Conservation (phyloP, 495 filamentous ascomycete genomes). For the Gamarada debralockiae region DNA sequence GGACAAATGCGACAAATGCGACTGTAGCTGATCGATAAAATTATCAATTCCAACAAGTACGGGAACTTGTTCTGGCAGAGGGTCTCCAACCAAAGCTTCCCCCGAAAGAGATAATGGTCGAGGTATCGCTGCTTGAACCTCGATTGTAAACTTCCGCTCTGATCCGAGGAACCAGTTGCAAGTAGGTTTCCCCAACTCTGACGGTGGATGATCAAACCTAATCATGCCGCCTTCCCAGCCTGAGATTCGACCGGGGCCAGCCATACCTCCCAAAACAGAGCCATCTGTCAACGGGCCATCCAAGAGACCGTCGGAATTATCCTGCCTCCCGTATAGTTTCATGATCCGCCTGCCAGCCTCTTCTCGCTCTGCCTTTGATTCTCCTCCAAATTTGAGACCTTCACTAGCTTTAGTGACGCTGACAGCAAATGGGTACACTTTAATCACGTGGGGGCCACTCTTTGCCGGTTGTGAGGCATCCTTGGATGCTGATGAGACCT, state of each 20-base stretch:
- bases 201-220: conserved; percentile 52
- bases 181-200: conserved; percentile 42
- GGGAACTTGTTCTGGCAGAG: conserved; percentile 47
- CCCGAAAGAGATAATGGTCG: conserved; percentile 50
- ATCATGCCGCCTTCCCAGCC: conserved; percentile 75
- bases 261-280: conserved; percentile 57
- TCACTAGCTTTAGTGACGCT: conserved; percentile 47
- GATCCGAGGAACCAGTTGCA: conserved; percentile 73
- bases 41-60: conserved; percentile 82
- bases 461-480: conserved; percentile 18
- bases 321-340: conserved; percentile 48
- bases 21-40: conserved; percentile 63
- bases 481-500: conserved; percentile 49
- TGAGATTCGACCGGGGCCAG: conserved; percentile 32
- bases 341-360: conserved; percentile 55
- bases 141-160: conserved; percentile 66
- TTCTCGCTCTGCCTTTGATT: conserved; percentile 71
- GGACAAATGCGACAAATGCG: conserved; percentile 75
- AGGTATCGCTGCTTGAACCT: conserved; percentile 66
- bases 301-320: conserved; percentile 59
- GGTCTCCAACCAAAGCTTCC: conserved; percentile 44
- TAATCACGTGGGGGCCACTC: conserved; percentile 44
- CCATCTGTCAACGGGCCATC: conserved; percentile 88
- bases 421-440: conserved; percentile 71
- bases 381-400: conserved; percentile 83